Evolutionary conservation across 2,329 filamentous ascomycete genomes (phyloP), one percentile per base, ranked within the genome.

Genomic region (Lecanicillium sp.): DNA sequence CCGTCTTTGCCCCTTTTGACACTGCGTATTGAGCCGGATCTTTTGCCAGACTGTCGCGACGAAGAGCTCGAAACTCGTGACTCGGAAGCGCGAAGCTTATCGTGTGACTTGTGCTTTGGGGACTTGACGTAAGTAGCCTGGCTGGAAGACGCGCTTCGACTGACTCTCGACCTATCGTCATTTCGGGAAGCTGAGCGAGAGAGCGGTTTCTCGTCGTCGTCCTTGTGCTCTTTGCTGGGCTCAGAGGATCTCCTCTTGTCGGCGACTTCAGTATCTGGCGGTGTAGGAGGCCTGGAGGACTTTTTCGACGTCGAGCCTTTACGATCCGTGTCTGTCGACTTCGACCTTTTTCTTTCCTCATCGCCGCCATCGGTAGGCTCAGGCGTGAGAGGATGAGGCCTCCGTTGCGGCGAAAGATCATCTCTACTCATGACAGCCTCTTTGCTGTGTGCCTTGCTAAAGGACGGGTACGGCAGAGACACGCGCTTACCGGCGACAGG

Each of bases 381-480:
- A 14, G 84, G 84, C 2, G 84, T 88, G 35, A 71, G 58, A 2
- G 72, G 72, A 39, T 77, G 59, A 45, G 53, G 57, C 35, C 52
- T 54, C 29, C 50, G 48, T 17, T 47, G 49, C 7, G 48, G 42
- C 15, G 60, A 56, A 35, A 74, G 48, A 38, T 75, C 69, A 33
- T 80, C 74, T 37, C 67, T 68, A 54, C 77, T 80, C 47, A 77
- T 71, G 38, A 95, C 76, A 32, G 79, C 77, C 64, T 95, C 90
- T 60, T 88, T 92, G 68, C 87, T 94, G 59, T 94, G 86, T 11
- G 84, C 84, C 63, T 94, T 95, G 63, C 85, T 92, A 60, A 94
- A 87, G 9, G 73, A 72, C 2, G 88, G 86, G 56, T 95, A 94
- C 6, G 85, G 82, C 30, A 84, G 56, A 44, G 71, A 73, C 25